phyloP scores from a whole-genome alignment of 257 asterid species.

The Solanum gandarillasii region DNA sequence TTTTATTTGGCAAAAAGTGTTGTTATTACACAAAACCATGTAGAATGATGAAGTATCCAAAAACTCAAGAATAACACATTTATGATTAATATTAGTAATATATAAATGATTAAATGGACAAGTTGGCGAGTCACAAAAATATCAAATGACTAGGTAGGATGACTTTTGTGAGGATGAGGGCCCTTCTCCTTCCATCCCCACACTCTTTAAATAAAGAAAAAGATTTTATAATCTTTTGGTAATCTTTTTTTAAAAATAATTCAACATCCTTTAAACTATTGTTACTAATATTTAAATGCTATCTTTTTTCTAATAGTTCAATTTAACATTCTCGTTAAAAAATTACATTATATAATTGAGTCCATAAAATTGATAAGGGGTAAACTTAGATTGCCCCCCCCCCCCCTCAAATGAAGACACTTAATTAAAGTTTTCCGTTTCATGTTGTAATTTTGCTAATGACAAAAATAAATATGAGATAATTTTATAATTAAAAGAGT shows the following conservation, averaged over 20 bases:
- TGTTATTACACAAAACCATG: neutral
- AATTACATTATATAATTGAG: too few relatives aligned
- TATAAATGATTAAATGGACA: slow-evolving; percentile 14
- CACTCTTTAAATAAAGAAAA: neutral
- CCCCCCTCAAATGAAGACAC: neutral
- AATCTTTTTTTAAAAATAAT: neutral
- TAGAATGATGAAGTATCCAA: neutral
- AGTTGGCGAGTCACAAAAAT: slow-evolving; percentile 2
- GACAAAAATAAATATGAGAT: neutral
- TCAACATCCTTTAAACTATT: neutral
- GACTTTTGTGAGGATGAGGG: neutral
- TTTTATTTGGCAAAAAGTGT: neutral
- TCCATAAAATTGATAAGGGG: too few relatives aligned
- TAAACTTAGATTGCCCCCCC: too few relatives aligned
- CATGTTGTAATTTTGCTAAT: neutral
- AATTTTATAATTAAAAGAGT: neutral
- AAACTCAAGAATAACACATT: neutral
- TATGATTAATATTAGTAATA: neutral
- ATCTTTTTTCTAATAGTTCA: neutral
- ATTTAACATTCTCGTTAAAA: too few relatives aligned
- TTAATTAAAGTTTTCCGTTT: too few relatives aligned
- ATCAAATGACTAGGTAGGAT: neutral
- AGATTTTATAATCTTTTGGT: neutral
- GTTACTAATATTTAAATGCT: too few relatives aligned
- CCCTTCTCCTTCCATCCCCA: neutral